Conservation (phyloP, 2,329 filamentous ascomycete species). For the Penicillium capsulatum region DNA sequence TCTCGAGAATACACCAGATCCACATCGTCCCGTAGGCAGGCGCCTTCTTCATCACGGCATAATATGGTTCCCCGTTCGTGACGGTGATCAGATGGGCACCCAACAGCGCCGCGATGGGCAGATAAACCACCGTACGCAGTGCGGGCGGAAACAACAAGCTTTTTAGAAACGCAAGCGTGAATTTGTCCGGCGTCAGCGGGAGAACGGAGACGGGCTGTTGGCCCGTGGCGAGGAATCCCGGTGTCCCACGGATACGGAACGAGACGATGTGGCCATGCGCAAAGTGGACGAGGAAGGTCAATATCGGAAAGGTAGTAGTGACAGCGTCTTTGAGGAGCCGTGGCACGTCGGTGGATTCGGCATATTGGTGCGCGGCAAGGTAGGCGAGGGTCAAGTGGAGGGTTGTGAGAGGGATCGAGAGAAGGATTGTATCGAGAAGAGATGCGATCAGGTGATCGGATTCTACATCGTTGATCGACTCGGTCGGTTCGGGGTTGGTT, state of each 20-base stretch:
- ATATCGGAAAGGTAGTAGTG: slow-evolving; percentile 39
- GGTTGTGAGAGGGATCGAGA: slow-evolving; percentile 41
- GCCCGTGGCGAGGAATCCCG: slow-evolving; percentile 4
- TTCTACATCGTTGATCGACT: slow-evolving; percentile 12
- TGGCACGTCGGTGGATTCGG: slow-evolving; percentile 33
- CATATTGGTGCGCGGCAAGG: slow-evolving; percentile 47
- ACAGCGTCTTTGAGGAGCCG: slow-evolving; percentile 35
- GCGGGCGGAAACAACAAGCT: slow-evolving; percentile 33
- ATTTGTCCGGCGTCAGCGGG: slow-evolving; percentile 25
- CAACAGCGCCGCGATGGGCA: slow-evolving; percentile 32
- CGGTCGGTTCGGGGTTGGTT: background rate
- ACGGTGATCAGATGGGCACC: slow-evolving; percentile 80
- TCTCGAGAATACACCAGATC: slow-evolving; percentile 89
- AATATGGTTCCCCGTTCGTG: slow-evolving; percentile 74
- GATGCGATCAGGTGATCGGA: slow-evolving; percentile 31
- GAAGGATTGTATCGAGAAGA: slow-evolving; percentile 42
- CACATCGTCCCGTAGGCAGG: slow-evolving; percentile 86
- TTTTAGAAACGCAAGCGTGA: slow-evolving; percentile 26
- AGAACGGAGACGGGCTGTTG: slow-evolving; percentile 21
- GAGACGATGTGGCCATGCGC: slow-evolving; percentile 44
- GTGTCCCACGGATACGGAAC: slow-evolving; percentile 16
- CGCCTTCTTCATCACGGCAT: slow-evolving; percentile 85
- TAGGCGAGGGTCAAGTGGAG: slow-evolving; percentile 46
- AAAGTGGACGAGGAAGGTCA: slow-evolving; percentile 44
- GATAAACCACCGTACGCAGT: slow-evolving; percentile 31